Evolutionary conservation across 2,329 filamentous ascomycete genomes (phyloP), one percentile per base, ranked within the genome.

Genomic region (Xylaria sp.): DNA sequence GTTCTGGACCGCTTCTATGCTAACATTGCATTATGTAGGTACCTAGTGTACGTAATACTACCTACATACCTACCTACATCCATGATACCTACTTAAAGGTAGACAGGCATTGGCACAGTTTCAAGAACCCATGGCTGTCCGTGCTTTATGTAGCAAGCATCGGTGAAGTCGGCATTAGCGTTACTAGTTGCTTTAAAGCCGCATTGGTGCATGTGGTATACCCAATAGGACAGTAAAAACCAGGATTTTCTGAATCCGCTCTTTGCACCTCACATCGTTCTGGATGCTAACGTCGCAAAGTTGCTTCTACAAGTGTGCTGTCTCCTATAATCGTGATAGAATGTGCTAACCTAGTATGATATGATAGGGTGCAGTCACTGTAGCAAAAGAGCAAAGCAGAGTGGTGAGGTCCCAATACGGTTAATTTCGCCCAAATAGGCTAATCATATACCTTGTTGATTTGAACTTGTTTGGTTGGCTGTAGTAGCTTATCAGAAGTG

Each of bases 21-120:
- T 32, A 41, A 12, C 37, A n/a, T 28, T 57, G 55, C 55, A 44
- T 57, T 20, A 57, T 57, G 55, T 57, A 50, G 20, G 46, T 50
- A 23, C n/a, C n/a, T 12, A 10, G 10, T 25, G 46, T 50, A 50
- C 46, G 46, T 50, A 23, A 50, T 50, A 23, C 18, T 6, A 20
- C 23, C 23, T 25, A 41, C 12, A 18, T 41, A 4, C 28, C 3
- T 25, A n/a, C n/a, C n/a, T n/a, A n/a, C n/a, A n/a, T n/a, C n/a
- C n/a, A n/a, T n/a, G n/a, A n/a, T n/a, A n/a, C n/a, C n/a, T 28
- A 28, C 28, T 28, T 28, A 2, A 28, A 28, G 28, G 28, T 28
- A 58, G 56, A 25, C 41, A 46, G 23, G 25, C 18, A 39, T 15
- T 39, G 32, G 32, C 52, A 15, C 13, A 23, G 32, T 9, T 12